Evolutionary conservation across 2,329 filamentous ascomycete genomes (phyloP).

Genomic region (Calonectria henricotiae): DNA sequence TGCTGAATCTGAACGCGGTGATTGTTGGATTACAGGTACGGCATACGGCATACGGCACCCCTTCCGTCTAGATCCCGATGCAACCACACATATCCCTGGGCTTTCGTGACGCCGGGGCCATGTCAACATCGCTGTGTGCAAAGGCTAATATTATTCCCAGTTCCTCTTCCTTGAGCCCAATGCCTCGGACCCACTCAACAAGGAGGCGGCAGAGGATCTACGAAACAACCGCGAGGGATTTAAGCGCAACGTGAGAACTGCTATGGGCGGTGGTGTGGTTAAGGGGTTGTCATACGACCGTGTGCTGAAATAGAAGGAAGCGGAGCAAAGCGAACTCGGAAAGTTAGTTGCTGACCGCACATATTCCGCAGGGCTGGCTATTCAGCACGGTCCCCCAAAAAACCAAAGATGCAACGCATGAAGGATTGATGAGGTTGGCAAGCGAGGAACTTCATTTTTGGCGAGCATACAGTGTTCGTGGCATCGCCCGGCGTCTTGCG

Average conservation of each 20-base stretch:
- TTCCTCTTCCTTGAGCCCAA: conserved; percentile 99
- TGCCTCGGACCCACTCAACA: conserved; percentile 96
- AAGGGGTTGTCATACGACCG: conserved; percentile 83
- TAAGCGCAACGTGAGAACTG: conserved; percentile 88
- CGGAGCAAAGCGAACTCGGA: conserved; percentile 33
- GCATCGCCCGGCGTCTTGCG: conserved; percentile 41
- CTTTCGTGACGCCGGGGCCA: not conserved
- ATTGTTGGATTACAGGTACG: conserved; percentile 91
- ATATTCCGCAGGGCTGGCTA: conserved; percentile 19
- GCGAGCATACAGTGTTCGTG: conserved; percentile 34
- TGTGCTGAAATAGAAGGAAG: conserved; percentile 75
- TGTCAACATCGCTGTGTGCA: conserved; percentile 17
- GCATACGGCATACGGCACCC: conserved; percentile 62
- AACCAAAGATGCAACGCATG: conserved; percentile 12
- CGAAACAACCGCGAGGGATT: conserved; percentile 89
- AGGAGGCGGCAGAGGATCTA: conserved; percentile 95
- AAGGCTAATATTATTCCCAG: conserved; percentile 63
- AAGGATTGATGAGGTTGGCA: conserved; percentile 19
- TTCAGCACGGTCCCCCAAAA: conserved; percentile 20
- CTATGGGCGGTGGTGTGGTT: conserved; percentile 87
- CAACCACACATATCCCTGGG: not conserved
- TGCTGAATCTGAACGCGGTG: conserved; percentile 95
- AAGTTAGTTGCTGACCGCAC: conserved; percentile 26
- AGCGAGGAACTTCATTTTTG: conserved; percentile 32
- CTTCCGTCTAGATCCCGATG: conserved; percentile 2